These are phyloP conservation scores for Coemansia interrupta DNA, from an alignment of 192 early-diverging fungal genomes.

Conservation along the genomic window DNA sequence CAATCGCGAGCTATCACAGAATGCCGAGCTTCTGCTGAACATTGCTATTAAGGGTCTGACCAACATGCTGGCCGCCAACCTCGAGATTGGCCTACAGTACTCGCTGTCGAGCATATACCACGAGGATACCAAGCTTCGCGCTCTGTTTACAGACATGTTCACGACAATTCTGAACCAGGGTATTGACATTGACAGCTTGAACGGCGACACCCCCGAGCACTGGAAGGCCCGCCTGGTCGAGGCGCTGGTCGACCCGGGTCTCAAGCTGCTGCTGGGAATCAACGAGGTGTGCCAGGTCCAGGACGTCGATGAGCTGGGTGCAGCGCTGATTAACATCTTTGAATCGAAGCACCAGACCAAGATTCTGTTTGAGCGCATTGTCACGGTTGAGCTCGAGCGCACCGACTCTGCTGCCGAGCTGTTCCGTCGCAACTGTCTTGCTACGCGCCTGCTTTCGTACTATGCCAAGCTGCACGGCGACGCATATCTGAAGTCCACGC, in stretches of 20 bases:
- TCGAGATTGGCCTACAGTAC: slow-evolving; percentile 87
- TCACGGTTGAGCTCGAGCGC: slow-evolving; percentile 79
- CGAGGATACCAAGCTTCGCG: slow-evolving; percentile 83
- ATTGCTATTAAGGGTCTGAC: slow-evolving; percentile 76
- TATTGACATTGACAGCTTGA: slow-evolving; percentile 78
- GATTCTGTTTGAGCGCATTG: slow-evolving; percentile 72
- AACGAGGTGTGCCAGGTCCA: slow-evolving; percentile 80
- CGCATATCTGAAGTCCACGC: slow-evolving; percentile 74
- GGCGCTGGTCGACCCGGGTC: slow-evolving; percentile 63
- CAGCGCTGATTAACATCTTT: slow-evolving; percentile 74
- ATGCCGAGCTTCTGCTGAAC: slow-evolving; percentile 47
- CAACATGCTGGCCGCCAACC: slow-evolving; percentile 85
- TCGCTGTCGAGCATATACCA: slow-evolving; percentile 88
- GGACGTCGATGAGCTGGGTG: slow-evolving; percentile 87
- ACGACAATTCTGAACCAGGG: slow-evolving; percentile 87
- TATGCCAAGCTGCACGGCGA: slow-evolving; percentile 78
- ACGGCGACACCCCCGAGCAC: slow-evolving; percentile 68
- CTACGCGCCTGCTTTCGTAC: slow-evolving; percentile 79
- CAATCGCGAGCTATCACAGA: slow-evolving; percentile 49
- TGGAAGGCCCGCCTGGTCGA: slow-evolving; percentile 81
- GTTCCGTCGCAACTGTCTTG: slow-evolving; percentile 89
- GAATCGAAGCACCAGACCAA: slow-evolving; percentile 69
- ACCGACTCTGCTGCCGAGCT: slow-evolving; percentile 81
- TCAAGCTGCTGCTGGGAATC: slow-evolving; percentile 76
- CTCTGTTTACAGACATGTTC: slow-evolving; percentile 88